Percentiles rank a stretch among this genome's conserved stretches.
Conservation (phyloP, 73 alveolate genomes). For the Symbiodinium pilosum region DNA sequence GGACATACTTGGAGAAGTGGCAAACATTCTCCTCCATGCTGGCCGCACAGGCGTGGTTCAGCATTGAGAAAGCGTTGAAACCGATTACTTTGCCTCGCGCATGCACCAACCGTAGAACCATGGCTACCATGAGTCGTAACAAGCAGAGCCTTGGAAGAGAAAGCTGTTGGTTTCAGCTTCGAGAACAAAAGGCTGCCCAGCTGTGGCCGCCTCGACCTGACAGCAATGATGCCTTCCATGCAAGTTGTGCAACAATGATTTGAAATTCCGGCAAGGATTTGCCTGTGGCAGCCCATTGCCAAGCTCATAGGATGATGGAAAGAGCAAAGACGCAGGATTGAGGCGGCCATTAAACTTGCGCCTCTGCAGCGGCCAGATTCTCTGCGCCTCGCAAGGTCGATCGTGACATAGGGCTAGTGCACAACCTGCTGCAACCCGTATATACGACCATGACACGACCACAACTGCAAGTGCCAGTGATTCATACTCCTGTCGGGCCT, state of each 20-base stretch:
- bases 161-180: conserved; percentile 78
- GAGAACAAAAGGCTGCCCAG: conserved; percentile 40
- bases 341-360: too few species aligned
- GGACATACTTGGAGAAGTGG: neutral
- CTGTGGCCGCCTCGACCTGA: neutral
- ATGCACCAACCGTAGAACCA: neutral
- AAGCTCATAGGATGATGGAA: too few species aligned
- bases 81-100: neutral
- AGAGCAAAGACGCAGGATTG: too few species aligned
- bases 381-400: conserved; percentile 9
- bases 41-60: conserved; percentile 61
- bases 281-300: too few species aligned
- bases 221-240: too few species aligned
- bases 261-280: too few species aligned
- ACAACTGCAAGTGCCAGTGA: too few species aligned
- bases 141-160: conserved; percentile 69
- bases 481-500: conserved; percentile 39
- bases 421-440: too few species aligned
- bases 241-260: too few species aligned
- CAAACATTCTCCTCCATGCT: conserved; percentile 65
- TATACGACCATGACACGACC: too few species aligned
- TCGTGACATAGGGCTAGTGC: too few species aligned
- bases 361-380: conserved; percentile 76
- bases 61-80: conserved; percentile 54
- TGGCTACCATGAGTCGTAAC: too few species aligned